Conservation (phyloP, 352 stramenopile species). For the Pythium myriotylum region DNA sequence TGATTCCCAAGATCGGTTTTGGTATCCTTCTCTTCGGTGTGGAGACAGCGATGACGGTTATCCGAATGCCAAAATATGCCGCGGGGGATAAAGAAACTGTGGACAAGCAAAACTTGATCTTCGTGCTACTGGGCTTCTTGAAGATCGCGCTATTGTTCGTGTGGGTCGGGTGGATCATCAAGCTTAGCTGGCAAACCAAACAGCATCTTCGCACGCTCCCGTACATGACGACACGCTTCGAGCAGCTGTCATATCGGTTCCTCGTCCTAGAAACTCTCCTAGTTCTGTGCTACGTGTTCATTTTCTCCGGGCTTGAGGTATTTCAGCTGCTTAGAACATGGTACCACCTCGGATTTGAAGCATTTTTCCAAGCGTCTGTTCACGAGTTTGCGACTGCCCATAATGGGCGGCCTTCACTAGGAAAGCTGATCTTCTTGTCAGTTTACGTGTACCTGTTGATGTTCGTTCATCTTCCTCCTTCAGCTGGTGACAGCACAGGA, state of each 20-base stretch:
- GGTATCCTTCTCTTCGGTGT: constrained; percentile 52
- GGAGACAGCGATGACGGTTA: constrained; percentile 59
- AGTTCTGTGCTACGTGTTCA: constrained; percentile 73
- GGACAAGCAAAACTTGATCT: constrained; percentile 50
- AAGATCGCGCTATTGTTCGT: constrained; percentile 57
- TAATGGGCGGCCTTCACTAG: constrained; percentile 54
- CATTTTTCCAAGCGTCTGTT: constrained; percentile 72
- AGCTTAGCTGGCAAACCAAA: constrained; percentile 56
- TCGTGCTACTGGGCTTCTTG: constrained; percentile 66
- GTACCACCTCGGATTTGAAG: constrained; percentile 66
- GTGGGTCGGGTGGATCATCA: constrained; percentile 78
- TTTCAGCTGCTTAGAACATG: constrained; percentile 63
- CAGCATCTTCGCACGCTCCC: constrained; percentile 64
- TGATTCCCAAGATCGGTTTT: constrained; percentile 40
- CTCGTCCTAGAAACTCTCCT: constrained; percentile 75
- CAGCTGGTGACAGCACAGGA: constrained; percentile 45
- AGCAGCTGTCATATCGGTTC: constrained; percentile 89
- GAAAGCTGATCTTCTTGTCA: constrained; percentile 78
- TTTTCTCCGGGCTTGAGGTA: constrained; percentile 70
- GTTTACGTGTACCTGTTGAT: constrained; percentile 85
- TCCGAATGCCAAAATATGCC: constrained; percentile 69
- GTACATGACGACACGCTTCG: constrained; percentile 86
- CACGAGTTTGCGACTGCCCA: constrained; percentile 68
- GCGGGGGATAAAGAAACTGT: constrained; percentile 15
- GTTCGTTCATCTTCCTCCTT: constrained; percentile 79